phyloP scores from a whole-genome alignment of 257 asterid genomes.

The Echium plantagineum region DNA sequence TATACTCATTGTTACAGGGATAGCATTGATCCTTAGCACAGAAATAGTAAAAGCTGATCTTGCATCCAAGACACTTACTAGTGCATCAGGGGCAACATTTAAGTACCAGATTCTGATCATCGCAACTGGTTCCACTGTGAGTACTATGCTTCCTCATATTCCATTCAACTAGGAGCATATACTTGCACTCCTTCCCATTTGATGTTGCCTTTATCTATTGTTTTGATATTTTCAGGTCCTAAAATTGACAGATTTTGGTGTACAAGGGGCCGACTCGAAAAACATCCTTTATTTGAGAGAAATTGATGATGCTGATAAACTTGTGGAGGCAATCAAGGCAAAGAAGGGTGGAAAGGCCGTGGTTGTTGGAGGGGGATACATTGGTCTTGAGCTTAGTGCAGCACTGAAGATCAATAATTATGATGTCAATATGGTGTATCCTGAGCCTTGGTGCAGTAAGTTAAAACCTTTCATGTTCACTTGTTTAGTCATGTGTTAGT shows the following conservation, averaged over 20 bases:
- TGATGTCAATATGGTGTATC: conserved; percentile 74
- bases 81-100: conserved; percentile 49
- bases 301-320: conserved; percentile 69
- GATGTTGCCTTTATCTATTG: not conserved
- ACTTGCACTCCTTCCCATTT: not conserved
- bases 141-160: not conserved
- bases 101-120: conserved; percentile 42
- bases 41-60: conserved; percentile 73
- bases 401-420: conserved; percentile 53
- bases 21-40: conserved; percentile 60
- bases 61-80: conserved; percentile 51
- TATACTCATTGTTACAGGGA: conserved; percentile 34
- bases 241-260: conserved; percentile 60
- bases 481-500: not conserved
- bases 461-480: conserved; percentile 14
- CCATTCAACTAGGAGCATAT: not conserved
- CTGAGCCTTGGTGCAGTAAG: conserved; percentile 95
- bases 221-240: conserved; percentile 42
- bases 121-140: conserved; percentile 72
- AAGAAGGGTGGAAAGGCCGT: conserved; percentile 67
- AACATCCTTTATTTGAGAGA: conserved; percentile 74
- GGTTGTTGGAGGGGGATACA: conserved; percentile 82
- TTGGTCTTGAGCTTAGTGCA: conserved; percentile 81
- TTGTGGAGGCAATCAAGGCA: conserved; percentile 58
- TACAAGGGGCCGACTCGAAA: conserved; percentile 71